Base-by-base conservation (phyloP, 2,329 filamentous ascomycete species). In the Aspergillus quadrilineatus region DNA sequence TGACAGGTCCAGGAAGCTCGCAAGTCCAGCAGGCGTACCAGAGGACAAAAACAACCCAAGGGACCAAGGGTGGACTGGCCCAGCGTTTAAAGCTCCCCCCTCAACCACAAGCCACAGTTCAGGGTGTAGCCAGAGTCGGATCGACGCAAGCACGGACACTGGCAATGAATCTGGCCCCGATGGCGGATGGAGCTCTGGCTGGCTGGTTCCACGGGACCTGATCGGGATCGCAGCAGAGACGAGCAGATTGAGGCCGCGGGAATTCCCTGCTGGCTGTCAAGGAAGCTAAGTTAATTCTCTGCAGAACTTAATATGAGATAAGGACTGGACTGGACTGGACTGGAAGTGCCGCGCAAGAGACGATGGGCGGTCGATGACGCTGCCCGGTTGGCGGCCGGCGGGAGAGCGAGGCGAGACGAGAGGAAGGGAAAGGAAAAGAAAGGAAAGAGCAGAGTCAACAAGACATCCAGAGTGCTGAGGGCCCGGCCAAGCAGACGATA, bases 241-340 rank as follows among this genome's bases (percentile, higher is more conserved):
- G n/a, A 37, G 8, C 55, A 59, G 56, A 46, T 50, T 53, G 50
- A 60, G 60, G 49, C 54, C 63, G 62, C 63, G 66, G 66, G 57
- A 68, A 67, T 69, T 67, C 65, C 63, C 62, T 65, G 64, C 59
- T 53, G 56, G 59, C 52, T 60, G 54, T 46, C 50, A 56, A 57
- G 50, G 22, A 22, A 22, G 22, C 44, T 37, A 60, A 54, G 50
- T 58, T 60, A 57, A 30, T 14, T 9, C 17, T 29, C 29, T 34
- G 22, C 30, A 52, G 30, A 42, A 50, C 37, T 26, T n/a, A 30
- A 30, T 39, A 30, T 28, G 30, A 26, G 37, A 44, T 44, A 30
- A 39, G 37, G 15, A 45, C n/a, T 28, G 45, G 28, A 45, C 43
- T 14, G 43, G 37, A 22, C 22, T 22, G 22, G 22, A 22, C 22